Conservation (phyloP, 1,284 basidiomycete species). For the Trichosporon coremiiforme region DNA sequence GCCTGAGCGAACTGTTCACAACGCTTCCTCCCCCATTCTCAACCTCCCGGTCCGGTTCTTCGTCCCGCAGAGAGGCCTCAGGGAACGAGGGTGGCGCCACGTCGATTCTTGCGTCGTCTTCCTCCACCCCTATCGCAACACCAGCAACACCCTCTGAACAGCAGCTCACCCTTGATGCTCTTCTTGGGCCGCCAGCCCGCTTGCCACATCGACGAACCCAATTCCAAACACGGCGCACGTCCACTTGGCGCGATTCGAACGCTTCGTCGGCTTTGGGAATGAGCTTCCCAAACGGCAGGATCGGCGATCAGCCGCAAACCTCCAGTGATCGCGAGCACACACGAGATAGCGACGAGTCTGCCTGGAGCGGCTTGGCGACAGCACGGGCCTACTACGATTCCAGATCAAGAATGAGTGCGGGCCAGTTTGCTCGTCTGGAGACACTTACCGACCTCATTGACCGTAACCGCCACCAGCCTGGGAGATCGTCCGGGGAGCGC, state of each 20-base stretch:
- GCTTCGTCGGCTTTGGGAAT: constrained; percentile 16
- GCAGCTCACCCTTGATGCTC: constrained; percentile 17
- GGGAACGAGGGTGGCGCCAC: constrained; percentile 10
- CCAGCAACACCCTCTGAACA: neutral
- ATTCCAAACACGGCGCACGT: neutral
- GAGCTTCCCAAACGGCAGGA: constrained; percentile 21
- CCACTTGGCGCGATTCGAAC: constrained; percentile 5
- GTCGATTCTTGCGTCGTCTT: neutral
- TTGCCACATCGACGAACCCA: neutral
- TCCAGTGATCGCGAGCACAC: constrained; percentile 12
- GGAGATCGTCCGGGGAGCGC: constrained; percentile 13
- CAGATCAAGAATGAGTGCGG: constrained; percentile 6
- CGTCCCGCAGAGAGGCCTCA: neutral
- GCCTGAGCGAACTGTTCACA: constrained; percentile 25
- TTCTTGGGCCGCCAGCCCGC: neutral
- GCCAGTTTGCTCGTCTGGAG: neutral
- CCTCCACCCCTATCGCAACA: constrained; percentile 7
- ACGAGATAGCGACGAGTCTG: constrained; percentile 7
- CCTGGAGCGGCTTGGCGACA: constrained; percentile 13
- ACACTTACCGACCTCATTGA: constrained; percentile 5
- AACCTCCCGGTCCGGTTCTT: neutral
- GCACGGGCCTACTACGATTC: constrained; percentile 16
- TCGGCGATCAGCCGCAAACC: constrained; percentile 1
- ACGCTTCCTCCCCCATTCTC: constrained; percentile 15
- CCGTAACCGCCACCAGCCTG: constrained; percentile 9